Evolutionary conservation across 2,329 filamentous ascomycete genomes (phyloP).

Genomic region (Aspergillus japonicus): DNA sequence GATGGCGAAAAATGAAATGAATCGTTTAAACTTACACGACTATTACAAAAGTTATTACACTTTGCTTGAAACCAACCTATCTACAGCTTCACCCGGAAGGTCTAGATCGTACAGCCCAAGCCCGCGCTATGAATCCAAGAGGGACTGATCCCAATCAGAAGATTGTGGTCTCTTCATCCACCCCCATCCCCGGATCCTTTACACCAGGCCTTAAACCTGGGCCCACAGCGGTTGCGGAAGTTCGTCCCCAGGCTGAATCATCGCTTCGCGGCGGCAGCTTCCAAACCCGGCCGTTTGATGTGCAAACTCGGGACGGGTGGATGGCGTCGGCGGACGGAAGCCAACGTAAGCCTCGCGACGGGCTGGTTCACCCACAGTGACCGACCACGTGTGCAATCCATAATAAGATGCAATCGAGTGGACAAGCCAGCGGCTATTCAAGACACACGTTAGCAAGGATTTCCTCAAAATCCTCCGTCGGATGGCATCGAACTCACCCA

Average conservation of each 20-base stretch:
- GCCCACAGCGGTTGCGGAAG: conserved; percentile 40
- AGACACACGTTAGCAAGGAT: conserved; percentile 15
- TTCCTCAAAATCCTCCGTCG: conserved; percentile 3
- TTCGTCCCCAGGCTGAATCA: conserved; percentile 36
- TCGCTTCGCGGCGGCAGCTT: conserved; percentile 28
- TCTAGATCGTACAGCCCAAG: neutral
- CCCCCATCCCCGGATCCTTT: no score
- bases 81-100: neutral
- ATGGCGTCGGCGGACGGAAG: conserved; percentile 46
- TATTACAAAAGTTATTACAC: conserved; percentile 1
- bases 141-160: no score
- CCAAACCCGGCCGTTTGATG: conserved; percentile 19
- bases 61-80: neutral
- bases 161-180: no score
- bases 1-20: neutral
- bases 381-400: conserved; percentile 78
- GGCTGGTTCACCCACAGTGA: conserved; percentile 68
- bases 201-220: conserved; percentile 29
- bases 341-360: conserved; percentile 82
- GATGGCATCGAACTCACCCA: conserved; percentile 58
- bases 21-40: neutral
- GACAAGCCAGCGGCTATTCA: conserved; percentile 78
- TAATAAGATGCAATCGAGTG: conserved; percentile 93
- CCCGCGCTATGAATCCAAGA: neutral
- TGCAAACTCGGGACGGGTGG: conserved; percentile 27